Base-by-base conservation (phyloP, 1,284 basidiomycete species). In the Xerocomus amazonicus region DNA sequence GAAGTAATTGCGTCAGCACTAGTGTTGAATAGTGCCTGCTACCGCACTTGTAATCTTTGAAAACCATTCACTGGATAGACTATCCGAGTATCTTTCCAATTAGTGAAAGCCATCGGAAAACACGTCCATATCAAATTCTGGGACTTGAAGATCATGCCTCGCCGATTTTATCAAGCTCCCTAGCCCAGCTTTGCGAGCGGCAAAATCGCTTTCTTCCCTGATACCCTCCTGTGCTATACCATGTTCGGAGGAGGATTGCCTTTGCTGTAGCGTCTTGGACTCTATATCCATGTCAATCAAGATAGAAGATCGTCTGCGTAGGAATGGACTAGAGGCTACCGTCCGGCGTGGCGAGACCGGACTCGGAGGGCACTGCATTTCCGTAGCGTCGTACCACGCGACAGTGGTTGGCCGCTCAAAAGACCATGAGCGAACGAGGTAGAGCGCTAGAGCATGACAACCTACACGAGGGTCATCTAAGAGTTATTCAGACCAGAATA, bases 381-480 rank as follows among this genome's bases (percentile, higher is more conserved):
- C 26, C 13, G 16, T 38, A 13, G 19, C 23, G 32, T 47, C 38
- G 7, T 45, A 45, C n/a, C 16, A 54, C 13, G 31, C 42, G 13
- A 70, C 68, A 4, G 78, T 73, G 23, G 61, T 53, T 48, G 92
- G 90, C 42, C 87, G 78, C 47, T 91, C 89, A 65, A 97, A 97
- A 3, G 87, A 87, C 94, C 94, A 97, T 0, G 88, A 87, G 23
- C 81, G 80, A 35, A 96, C 82, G 12, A 97, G 80, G 60, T 91
- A 84, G 23, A 97, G 77, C 3, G 92, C 94, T 12, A 98, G 73
- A 5, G 81, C 78, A 66, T 97, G 93, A 59, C 94, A 98, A n/a
- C 96, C 94, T 96, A 61, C 3, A 49, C 32, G 48, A 47, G 43
- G 26, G 39, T 51, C 51, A 50, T 34, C 16, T 28, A 39, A 17